These are phyloP conservation scores for Diaporthe sp. DNA, from an alignment of 2,329 filamentous ascomycete species.

Conservation along the genomic window DNA sequence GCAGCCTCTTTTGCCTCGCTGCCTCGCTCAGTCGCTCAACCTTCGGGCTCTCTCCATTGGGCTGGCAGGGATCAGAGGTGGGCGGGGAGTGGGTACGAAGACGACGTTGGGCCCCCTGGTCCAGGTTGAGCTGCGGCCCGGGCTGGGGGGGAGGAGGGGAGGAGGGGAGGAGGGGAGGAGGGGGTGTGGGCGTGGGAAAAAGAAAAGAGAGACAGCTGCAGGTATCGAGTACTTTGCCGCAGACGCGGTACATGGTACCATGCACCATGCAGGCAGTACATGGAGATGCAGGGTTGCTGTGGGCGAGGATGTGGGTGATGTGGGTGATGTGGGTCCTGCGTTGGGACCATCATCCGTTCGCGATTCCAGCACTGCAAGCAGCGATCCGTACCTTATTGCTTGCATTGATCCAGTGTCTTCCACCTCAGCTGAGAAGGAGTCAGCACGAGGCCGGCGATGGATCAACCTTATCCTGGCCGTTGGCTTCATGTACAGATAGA, in stretches of 20 bases:
- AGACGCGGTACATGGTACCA: slow-evolving; percentile 6
- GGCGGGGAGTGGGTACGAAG: slow-evolving; percentile 37
- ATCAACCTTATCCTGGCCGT: slow-evolving; percentile 16
- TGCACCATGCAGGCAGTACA: slow-evolving; percentile 8
- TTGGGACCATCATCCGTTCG: slow-evolving; percentile 35
- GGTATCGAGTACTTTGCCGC: slow-evolving; percentile 23
- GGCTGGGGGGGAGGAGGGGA: neutral
- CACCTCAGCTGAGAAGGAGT: slow-evolving; percentile 31
- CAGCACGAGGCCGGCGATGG: slow-evolving; percentile 22
- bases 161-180: neutral
- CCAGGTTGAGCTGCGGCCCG: slow-evolving; percentile 30
- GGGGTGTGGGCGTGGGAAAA: neutral
- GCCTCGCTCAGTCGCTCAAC: slow-evolving; percentile 33
- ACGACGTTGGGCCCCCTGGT: slow-evolving; percentile 38
- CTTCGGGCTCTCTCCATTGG: slow-evolving; percentile 38
- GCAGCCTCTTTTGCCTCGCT: slow-evolving; percentile 35
- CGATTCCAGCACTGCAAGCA: slow-evolving; percentile 22
- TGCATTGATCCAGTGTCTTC: slow-evolving; percentile 33
- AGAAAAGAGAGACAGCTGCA: slow-evolving; percentile 15
- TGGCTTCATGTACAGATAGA: neutral
- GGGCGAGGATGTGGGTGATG: slow-evolving; percentile 24
- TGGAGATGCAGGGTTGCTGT: slow-evolving; percentile 32
- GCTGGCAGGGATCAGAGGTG: slow-evolving; percentile 30
- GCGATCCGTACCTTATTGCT: slow-evolving; percentile 27
- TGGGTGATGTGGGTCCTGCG: slow-evolving; percentile 30